Base-by-base conservation (phyloP, 305 asterid species). In the Solanum hybrid region DNA sequence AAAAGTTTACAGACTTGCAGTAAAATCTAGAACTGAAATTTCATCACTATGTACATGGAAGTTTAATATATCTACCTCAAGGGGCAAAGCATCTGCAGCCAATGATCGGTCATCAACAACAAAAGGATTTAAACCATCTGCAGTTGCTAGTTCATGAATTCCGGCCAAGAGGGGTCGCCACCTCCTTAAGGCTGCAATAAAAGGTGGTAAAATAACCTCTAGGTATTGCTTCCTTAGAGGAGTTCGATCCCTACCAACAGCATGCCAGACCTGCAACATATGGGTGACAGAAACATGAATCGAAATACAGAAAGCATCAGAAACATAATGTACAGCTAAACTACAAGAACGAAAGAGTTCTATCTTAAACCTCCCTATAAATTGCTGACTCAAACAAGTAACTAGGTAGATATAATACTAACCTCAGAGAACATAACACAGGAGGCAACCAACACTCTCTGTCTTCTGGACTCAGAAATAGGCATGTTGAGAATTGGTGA, bases 151-250 rank as follows among this genome's bases (percentile, higher is more conserved):
- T 92, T 96, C 99, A 92, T 98, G 98, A 92, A 96, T 96, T 88
- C 99, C 99, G 32, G 99, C 97, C 96, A 98, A 94, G 89, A 96
- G 98, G 90, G 99, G 99, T 51, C 99, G 96, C 99, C 99, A 98
- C 92, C 98, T 95, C 93, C 98, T 96, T 92, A 98, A 93, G 90
- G 97, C 90, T 87, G 99, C 98, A 94, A 98, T 98, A 93, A 96
- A 98, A 86, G 99, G 99, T 89, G 99, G 99, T 92, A 98, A 87
- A 92, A 98, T 96, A 88, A 96, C 93, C 92, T 98, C 99, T 91
- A 98, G 94, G 92, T 96, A 98, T 71, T 94, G 98, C 93, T 96
- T 96, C 82, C 99, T 98, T 36, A 98, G 90, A 90, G 99, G 99
- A 91, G 89, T 92, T 88, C 96, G 93, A 90, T 96, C 99, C 92